A percentile compares a stretch with the other conserved stretches of the same genome.
phyloP scores from a whole-genome alignment of 2,329 filamentous ascomycete species.

The Cytospora leucostoma region DNA sequence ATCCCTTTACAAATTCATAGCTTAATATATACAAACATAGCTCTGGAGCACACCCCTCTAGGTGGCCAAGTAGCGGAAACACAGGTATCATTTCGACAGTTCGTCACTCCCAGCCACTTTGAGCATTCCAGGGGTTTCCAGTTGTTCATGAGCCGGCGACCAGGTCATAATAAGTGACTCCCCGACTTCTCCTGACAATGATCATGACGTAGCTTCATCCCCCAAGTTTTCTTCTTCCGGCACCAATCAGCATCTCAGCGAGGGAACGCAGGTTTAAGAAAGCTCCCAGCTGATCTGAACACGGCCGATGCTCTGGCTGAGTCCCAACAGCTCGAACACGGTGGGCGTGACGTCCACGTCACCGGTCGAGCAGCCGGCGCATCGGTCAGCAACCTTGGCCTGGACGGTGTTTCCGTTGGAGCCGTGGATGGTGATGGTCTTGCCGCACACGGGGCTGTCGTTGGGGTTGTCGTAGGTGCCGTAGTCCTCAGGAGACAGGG shows the following conservation, averaged over 20 bases:
- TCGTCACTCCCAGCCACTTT: neutral
- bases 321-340: conserved; percentile 32
- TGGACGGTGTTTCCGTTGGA: conserved; percentile 30
- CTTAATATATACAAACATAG: neutral
- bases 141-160: neutral
- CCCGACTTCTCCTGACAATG: neutral
- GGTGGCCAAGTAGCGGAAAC: neutral
- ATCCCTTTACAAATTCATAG: neutral
- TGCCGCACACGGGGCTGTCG: conserved; percentile 32
- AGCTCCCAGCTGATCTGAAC: conserved; percentile 33
- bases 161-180: neutral
- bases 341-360: conserved; percentile 37
- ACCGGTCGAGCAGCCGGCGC: conserved; percentile 32
- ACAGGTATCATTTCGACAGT: neutral
- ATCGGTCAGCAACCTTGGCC: conserved; percentile 38
- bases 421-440: conserved; percentile 31
- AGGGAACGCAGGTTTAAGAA: conserved; percentile 1
- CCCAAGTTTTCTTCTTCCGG: neutral
- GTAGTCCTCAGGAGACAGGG: conserved; percentile 32
- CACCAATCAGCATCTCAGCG: neutral
- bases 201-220: neutral
- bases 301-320: conserved; percentile 27
- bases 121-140: neutral
- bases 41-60: neutral
- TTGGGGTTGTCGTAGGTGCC: conserved; percentile 29